Evolutionary conservation across 352 stramenopile genomes (phyloP), one percentile per base, ranked within the genome.

Genomic region (Pythium aristosporum): DNA sequence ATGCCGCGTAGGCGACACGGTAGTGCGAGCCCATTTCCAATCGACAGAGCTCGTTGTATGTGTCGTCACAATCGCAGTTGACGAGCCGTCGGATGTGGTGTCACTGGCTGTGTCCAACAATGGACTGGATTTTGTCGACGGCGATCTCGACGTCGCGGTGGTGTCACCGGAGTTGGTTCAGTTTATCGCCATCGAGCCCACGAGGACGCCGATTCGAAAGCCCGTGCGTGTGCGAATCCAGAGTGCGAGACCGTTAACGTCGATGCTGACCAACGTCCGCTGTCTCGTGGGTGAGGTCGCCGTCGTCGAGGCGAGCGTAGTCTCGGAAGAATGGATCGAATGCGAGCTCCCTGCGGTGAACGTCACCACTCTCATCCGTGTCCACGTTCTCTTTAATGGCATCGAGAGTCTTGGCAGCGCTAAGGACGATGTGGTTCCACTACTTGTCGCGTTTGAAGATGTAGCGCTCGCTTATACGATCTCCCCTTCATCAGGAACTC

Each of bases 1-100:
- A 0, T 91, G 82, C 42, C 53, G 62, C 20, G 61, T 89, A 37
- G 68, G 56, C 39, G 48, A 49, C 0, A n/a, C 56, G 11, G 34
- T 30, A 1, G 49, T 75, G 1, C 50, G 49, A 13, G 78, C 67
- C 0, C 10, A 30, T 18, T 91, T 76, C 23, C n/a, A 62, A 15
- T 62, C 62, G 2, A n/a, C 54, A 4, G 43, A 18, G 13, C 21
- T 63, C 12, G 53, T 68, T 32, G 23, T 44, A 8, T 68, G 62
- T 30, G 7, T 30, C 23, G 8, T 59, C 6, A 18, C 10, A 7
- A 28, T 58, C n/a, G 3, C 34, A 1, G 1, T 50, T 8, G 54
- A 42, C 5, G 63, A 83, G 11, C 80, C 73, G 25, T 57, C 70
- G 6, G 6, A 75, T n/a, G n/a, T 54, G 32, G 30, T 76, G 49